Evolutionary conservation across 805 yeast species (phyloP), one percentile per base, ranked within the genome.

Genomic region (Pichia thaimueangensis): DNA sequence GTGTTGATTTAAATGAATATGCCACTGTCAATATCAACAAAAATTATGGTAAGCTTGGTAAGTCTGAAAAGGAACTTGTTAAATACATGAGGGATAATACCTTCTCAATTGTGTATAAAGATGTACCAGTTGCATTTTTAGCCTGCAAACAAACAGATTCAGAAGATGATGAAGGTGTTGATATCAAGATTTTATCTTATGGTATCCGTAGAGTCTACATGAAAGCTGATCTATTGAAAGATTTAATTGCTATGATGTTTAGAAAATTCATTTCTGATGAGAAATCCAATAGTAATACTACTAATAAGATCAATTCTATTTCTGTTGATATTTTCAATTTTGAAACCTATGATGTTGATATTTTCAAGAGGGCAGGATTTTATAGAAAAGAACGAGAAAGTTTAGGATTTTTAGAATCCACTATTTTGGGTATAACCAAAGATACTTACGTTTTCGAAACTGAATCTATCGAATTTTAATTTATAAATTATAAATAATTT

Each of bases 181-280:
- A 25, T 1, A 69, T 73, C 48, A 69, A 68, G 17, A 74, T 81
- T 45, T 70, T 67, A 27, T 76, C 82, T 36, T 67, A 79, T 6
- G 83, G 83, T 45, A 75, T 82, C 35, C 74, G 88, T 61, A 75
- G 76, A 54, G 88, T 82, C 2, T 84, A 84, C 57, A 59, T 73
- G 20, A 71, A 69, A 46, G 76, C 82, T 9, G 87, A 84, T 20
- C 72, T 85, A 39, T 69, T 82, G 15, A 69, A 70, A 33, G 83
- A 84, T 51, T 65, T 85, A 45, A 49, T 84, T 11, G 44, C 45
- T 4, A 37, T 42, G 22, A 19, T 44, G 6, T 37, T 48, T 9
- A 41, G 33, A 21, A 34, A 43, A n/a, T 37, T 43, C 19, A 10
- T 45, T 12, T 63, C 59, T 11, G 54, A 60, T 16, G 60, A 63